phyloP scores from a whole-genome alignment of 139 green algal genomes.

The Dunaliella sp. region DNA sequence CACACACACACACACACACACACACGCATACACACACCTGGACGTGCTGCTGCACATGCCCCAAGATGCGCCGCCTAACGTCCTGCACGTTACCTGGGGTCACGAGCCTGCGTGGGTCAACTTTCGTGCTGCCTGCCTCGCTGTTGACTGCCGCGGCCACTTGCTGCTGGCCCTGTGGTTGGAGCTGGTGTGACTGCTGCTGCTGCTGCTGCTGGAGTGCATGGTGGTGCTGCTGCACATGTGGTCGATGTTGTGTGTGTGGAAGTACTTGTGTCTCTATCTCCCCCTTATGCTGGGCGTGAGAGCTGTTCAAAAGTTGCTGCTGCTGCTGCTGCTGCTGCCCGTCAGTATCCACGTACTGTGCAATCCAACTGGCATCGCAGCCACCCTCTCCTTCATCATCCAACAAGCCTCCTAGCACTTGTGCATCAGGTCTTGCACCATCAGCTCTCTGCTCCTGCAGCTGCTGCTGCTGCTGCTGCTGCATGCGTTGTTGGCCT shows the following conservation, averaged over 20 bases:
- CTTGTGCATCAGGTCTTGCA: not conserved
- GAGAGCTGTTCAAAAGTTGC: not conserved
- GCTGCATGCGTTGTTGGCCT: not conserved
- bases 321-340: not conserved
- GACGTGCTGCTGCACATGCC: too few species aligned
- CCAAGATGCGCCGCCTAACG: not conserved
- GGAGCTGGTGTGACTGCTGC: not conserved
- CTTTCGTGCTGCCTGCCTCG: not conserved
- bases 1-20: too few species aligned
- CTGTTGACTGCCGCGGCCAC: too few species aligned
- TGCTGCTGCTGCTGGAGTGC: not conserved
- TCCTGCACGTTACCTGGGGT: not conserved
- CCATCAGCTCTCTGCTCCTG: not conserved
- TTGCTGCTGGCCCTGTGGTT: not conserved
- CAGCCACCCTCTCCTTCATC: not conserved
- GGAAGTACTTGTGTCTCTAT: not conserved
- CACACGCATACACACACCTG: too few species aligned
- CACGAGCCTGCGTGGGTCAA: not conserved
- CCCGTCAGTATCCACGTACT: not conserved
- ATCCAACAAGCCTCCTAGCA: not conserved
- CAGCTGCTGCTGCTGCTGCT: not conserved
- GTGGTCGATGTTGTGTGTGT: not conserved
- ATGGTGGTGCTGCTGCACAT: not conserved
- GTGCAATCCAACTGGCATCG: not conserved
- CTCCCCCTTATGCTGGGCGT: not conserved